Percentiles rank a stretch among this genome's conserved stretches.
Evolutionary conservation across 2,329 filamentous ascomycete genomes (phyloP).

Genomic region (Alternaria incomplexa): DNA sequence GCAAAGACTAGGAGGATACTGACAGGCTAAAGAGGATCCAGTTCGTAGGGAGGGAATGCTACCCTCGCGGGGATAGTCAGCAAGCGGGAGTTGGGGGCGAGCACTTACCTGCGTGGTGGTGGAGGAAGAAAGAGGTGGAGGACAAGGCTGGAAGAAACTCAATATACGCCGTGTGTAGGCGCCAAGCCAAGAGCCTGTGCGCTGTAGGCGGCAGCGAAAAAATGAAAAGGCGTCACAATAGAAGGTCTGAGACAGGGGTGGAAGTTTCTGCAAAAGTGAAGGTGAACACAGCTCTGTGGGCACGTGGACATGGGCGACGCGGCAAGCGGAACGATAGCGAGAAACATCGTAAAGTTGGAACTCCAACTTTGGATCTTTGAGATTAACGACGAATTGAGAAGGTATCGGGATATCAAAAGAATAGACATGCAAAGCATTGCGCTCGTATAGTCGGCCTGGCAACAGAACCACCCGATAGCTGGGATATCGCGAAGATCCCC

Average conservation of each 20-base stretch:
- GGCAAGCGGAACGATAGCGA: no score
- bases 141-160: background rate
- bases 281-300: background rate
- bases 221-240: background rate
- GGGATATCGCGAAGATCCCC: background rate
- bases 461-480: background rate
- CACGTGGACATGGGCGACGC: background rate
- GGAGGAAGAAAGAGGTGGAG: background rate
- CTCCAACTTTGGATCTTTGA: background rate
- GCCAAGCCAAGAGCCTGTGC: background rate
- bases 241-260: background rate
- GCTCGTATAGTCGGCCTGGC: background rate
- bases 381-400: background rate
- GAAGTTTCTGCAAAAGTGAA: background rate
- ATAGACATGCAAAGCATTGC: background rate
- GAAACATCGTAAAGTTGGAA: background rate
- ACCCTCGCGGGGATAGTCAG: background rate
- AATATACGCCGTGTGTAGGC: background rate
- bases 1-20: background rate
- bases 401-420: background rate
- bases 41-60: background rate
- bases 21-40: background rate
- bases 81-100: background rate
- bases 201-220: background rate
- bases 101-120: background rate